Evolutionary conservation across 495 filamentous ascomycete species (phyloP), one percentile per base, ranked within the genome.

Genomic region (Achaetomiella virescens): DNA sequence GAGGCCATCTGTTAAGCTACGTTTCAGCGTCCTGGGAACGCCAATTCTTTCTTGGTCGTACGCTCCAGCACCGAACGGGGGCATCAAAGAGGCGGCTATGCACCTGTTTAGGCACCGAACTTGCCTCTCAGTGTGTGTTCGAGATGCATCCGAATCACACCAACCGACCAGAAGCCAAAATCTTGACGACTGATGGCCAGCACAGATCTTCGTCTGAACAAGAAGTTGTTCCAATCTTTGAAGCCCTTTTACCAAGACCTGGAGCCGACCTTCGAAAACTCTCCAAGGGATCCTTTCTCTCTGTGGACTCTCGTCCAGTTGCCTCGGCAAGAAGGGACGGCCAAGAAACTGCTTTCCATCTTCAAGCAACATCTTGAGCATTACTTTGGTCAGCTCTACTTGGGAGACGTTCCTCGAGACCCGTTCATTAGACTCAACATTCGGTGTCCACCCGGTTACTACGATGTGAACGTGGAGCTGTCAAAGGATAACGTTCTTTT

Each of bases 401-500:
- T 44, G 1, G 29, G 25, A 2, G 55, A 59, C 7, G 43, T 57
- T 6, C 11, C 41, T 47, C 65, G 49, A 0, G 81, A 89, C 55
- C 86, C 86, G 0, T 92, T 96, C 66, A 68, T 97, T 24, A 79
- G 77, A 15, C 61, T 97, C 41, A 84, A 90, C 52, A 80, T 98
- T 6, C 62, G 63, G 5, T 96, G 91, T 61, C 81, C 85, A 1
- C 67, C 65, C 5, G 82, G 79, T 14, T 86, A 77, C 46, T 97
- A 98, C 58, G 92, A 97, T 72, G 78, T 81, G 2, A 97, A 96
- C 61, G 77, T 97, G 49, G 91, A 97, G 63, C 91, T 91, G 0
- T 81, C 86, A 0, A 98, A 98, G 66, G 87, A 97, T 58, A 86
- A 96, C 66, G 81, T 97, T 2, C 51, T 96, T 0, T 96, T 98